A percentile compares a stretch with the other conserved stretches of the same genome.
Evolutionary conservation across 306 rosid species (phyloP).

Genomic region (Lathyrus tuberosus): DNA sequence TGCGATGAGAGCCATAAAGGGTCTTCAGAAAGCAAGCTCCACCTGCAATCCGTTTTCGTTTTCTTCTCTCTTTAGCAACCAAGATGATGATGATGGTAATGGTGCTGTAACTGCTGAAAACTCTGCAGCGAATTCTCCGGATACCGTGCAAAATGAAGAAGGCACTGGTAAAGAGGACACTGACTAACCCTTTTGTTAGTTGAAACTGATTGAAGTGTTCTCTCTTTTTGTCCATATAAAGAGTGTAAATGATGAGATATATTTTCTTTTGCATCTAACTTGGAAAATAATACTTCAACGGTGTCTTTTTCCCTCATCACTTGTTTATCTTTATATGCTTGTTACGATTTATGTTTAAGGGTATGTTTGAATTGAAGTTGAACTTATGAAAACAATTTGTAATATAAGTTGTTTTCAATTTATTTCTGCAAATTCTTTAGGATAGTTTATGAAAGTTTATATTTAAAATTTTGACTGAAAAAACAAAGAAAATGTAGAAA

Average conservation of each 20-base stretch:
- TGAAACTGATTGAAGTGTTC: slow-evolving; percentile 41
- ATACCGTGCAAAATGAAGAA: slow-evolving; percentile 48
- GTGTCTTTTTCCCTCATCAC: slow-evolving; percentile 21
- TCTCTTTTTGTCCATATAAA: slow-evolving; percentile 26
- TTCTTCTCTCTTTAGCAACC: slow-evolving; percentile 65
- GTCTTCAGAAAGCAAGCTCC: slow-evolving; percentile 86
- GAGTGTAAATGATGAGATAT: slow-evolving; percentile 24
- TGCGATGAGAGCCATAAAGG: slow-evolving; percentile 81
- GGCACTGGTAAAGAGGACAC: slow-evolving; percentile 46
- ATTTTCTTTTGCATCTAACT: slow-evolving; percentile 33
- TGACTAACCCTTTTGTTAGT: slow-evolving; percentile 36
- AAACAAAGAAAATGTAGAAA: too few relatives aligned
- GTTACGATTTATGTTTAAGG: slow-evolving; percentile 1
- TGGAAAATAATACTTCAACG: slow-evolving; percentile 25
- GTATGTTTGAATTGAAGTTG: not conserved
- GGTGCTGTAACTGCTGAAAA: slow-evolving; percentile 87
- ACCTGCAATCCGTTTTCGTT: slow-evolving; percentile 80
- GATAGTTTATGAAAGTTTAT: too few relatives aligned
- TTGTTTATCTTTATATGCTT: slow-evolving; percentile 14
- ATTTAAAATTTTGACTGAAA: too few relatives aligned
- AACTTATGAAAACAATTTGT: too few relatives aligned
- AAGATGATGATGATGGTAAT: slow-evolving; percentile 65
- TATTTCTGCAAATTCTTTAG: too few relatives aligned
- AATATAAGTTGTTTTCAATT: too few relatives aligned
- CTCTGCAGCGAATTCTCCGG: slow-evolving; percentile 70